Base-by-base conservation (phyloP, 495 filamentous ascomycete genomes). In the Neurospora sp. region DNA sequence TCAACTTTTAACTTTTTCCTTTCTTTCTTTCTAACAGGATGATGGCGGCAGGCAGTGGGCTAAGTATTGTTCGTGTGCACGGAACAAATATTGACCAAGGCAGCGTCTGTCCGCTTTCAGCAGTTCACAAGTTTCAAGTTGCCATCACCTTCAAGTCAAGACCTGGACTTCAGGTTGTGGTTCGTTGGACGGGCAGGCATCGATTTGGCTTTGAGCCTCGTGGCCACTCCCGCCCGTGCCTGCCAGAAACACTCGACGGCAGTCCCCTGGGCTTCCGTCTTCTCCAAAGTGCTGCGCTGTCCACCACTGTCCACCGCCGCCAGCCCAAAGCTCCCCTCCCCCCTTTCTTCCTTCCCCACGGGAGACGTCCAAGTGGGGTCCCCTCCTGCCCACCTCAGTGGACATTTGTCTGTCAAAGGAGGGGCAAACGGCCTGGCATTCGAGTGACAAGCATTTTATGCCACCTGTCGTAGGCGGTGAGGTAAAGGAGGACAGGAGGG, bases 401-500 rank as follows among this genome's bases (percentile, higher is more conserved):
- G 54, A 62, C 27, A 62, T 35, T 35, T 62, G 54, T 62, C 27
- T 35, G 54, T 62, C 54, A 62, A 62, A 62, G 54, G 54, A 62
- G 54, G 54, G 54, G 54, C 54, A 62, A 62, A 35, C 54, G 54
- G 54, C 54, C 54, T 62, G 54, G 54, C 54, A 4, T 27, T 31
- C 54, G 54, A 62, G 54, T 62, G 54, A 62, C 54, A 62, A 35
- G 54, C 27, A 62, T 62, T 60, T 72, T 69, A 44, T 73, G 78
- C 71, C 71, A 77, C 62, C 74, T 77, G 75, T 7, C 70, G 16
- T 44, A 62, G 74, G 76, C 77, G 78, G 77, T 78, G 76, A 79
- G 71, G 41, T 9, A 31, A 35, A 62, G 23, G 54, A 23, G 23
- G 54, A 62, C 54, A 16, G 18, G 27, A 35, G 27, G 9, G 18